Base-by-base conservation (phyloP, 495 filamentous ascomycete species). In the Hypoxylon trugodes region DNA sequence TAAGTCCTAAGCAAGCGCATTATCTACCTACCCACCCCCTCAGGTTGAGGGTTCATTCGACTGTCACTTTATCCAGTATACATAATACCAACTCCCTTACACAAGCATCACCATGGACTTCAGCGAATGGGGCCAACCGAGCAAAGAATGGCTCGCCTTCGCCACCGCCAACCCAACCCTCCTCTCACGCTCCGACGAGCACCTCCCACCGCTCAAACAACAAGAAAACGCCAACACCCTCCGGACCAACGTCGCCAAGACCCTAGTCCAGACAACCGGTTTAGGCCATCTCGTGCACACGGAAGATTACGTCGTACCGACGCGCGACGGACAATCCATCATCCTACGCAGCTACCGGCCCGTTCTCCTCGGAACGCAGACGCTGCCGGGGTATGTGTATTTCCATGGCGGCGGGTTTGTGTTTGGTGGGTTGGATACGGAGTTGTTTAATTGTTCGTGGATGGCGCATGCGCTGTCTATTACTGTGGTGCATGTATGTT, bases 381-480 rank as follows among this genome's bases (percentile, higher is more conserved):
- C 65, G 48, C 48, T 82, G 6, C 81, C 82, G 0, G 68, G 79
- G 13, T 81, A 80, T 46, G 57, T 84, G 26, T 76, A 83, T 59
- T 71, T 79, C 30, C 81, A 85, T 62, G 81, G 81, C 7, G 81
- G 82, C 9, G 82, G 81, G 1, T 82, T 76, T 32, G 48, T 83
- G n/a, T 74, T 78, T 24, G 82, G 82, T 21, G 75, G 70, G 0
- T 65, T 82, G 4, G 51, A 68, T 13, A 76, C 80, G 26, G 82
- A 85, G 66, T 76, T 82, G 36, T 74, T 74, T n/a, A 72, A 59
- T 46, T 83, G 81, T 59, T 63, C 76, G 13, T 75, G 79, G 45
- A 62, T 82, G 13, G 64, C 67, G 3, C 51, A 62, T 21, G 47
- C 61, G n/a, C 50, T 69, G 1, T 65, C 59, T 16, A 56, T 73